Evolutionary conservation across 768 basidiomycete genomes (phyloP).

Genomic region (Coprinopsis marcescibilis): DNA sequence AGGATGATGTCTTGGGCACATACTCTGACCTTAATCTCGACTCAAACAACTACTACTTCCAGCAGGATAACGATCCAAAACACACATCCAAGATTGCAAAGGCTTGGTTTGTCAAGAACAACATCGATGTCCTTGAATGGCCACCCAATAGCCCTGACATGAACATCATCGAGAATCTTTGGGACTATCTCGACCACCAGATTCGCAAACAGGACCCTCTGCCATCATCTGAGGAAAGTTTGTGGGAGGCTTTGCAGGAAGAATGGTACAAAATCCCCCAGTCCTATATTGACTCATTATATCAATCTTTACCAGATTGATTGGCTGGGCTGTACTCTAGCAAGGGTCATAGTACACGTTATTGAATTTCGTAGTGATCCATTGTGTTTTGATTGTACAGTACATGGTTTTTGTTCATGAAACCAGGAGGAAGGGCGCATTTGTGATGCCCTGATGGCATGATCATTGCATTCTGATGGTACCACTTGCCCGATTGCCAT

Average conservation of each 20-base stretch:
- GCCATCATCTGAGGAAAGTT: conserved; percentile 16
- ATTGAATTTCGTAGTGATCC: too few relatives aligned
- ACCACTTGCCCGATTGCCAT: too few relatives aligned
- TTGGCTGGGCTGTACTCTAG: conserved; percentile 7
- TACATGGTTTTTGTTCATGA: too few relatives aligned
- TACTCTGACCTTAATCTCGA: conserved; percentile 17
- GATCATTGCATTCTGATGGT: too few relatives aligned
- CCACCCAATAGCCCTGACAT: conserved; percentile 28
- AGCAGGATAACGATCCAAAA: conserved; percentile 35
- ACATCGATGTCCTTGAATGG: conserved; percentile 25
- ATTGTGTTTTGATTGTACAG: too few relatives aligned
- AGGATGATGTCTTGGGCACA: conserved; percentile 23
- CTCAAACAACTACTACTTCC: conserved; percentile 19
- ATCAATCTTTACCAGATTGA: conserved; percentile 10
- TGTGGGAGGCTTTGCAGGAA: conserved; percentile 20
- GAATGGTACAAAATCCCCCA: conserved; percentile 14
- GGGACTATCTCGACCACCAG: conserved; percentile 22
- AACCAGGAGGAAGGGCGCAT: too few relatives aligned
- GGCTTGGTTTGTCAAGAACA: conserved; percentile 25
- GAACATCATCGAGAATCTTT: conserved; percentile 29
- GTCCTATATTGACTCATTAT: conserved; percentile 6
- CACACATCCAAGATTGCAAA: conserved; percentile 23
- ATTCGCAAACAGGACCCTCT: conserved; percentile 12
- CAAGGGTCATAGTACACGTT: conserved; percentile 13
- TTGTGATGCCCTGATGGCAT: too few relatives aligned